Conservation (phyloP, 306 rosid genomes). For the Cucumis hystrix region DNA sequence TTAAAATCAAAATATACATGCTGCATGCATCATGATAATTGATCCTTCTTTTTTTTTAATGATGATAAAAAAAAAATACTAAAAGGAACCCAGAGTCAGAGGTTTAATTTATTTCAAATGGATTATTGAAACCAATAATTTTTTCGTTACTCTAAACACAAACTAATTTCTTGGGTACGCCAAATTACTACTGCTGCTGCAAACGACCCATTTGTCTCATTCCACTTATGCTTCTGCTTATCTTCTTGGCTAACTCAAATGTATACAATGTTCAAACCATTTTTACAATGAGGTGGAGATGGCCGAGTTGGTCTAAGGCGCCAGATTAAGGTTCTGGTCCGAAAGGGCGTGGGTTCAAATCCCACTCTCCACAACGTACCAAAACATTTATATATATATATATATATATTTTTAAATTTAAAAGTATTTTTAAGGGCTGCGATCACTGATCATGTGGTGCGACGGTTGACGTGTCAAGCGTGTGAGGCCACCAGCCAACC, state of each 20-base stretch:
- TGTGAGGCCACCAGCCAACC: background rate
- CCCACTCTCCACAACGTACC: constrained; percentile 42
- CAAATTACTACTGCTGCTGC: too few species aligned
- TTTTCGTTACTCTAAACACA: too few species aligned
- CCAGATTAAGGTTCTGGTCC: constrained; percentile 66
- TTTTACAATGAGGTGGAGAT: constrained; percentile 12
- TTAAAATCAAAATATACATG: too few species aligned
- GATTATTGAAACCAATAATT: too few species aligned
- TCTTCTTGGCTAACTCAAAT: background rate
- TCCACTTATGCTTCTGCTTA: background rate
- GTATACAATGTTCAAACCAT: too few species aligned
- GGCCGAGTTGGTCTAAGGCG: constrained; percentile 73
- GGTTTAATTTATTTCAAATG: too few species aligned
- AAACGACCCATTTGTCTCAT: background rate
- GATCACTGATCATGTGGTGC: background rate
- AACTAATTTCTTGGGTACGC: too few species aligned
- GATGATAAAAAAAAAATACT: too few species aligned
- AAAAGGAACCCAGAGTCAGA: too few species aligned
- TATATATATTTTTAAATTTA: background rate
- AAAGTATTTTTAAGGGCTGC: background rate
- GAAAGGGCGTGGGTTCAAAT: constrained; percentile 69
- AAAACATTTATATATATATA: too few species aligned
- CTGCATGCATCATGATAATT: too few species aligned
- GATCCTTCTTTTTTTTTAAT: too few species aligned
- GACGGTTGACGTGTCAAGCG: constrained; percentile 2